These are phyloP conservation scores for Astragalus membranaceus DNA, from an alignment of 306 rosid genomes.

Conservation along the genomic window DNA sequence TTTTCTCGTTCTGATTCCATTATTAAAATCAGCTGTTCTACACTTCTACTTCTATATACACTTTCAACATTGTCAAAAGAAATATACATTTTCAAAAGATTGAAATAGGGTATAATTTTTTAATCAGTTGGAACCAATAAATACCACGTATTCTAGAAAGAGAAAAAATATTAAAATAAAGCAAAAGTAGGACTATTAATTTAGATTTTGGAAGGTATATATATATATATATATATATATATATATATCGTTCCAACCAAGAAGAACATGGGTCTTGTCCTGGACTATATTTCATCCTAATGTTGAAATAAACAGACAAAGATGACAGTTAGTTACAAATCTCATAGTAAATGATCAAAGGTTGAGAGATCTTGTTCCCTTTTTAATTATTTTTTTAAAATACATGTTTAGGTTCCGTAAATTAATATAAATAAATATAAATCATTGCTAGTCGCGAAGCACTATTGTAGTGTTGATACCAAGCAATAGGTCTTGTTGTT, in stretches of 20 bases:
- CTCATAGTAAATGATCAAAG: conserved; percentile 40
- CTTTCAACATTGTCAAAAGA: no score
- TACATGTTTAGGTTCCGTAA: conserved; percentile 35
- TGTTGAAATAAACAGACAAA: conserved; percentile 31
- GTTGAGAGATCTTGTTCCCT: conserved; percentile 71
- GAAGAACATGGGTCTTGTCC: conserved; percentile 47
- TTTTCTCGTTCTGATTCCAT: no score
- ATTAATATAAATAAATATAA: conserved; percentile 20
- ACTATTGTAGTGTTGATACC: conserved; percentile 60
- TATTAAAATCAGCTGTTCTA: no score
- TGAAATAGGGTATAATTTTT: neutral
- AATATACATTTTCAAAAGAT: no score
- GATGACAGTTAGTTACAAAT: conserved; percentile 73
- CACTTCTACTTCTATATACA: no score
- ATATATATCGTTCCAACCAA: conserved; percentile 28
- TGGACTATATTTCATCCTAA: neutral
- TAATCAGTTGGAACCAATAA: neutral
- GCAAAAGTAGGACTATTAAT: conserved; percentile 34
- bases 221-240: no score
- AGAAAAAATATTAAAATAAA: neutral
- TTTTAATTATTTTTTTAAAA: neutral
- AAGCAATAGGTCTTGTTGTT: conserved; percentile 40
- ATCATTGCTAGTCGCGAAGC: conserved; percentile 31
- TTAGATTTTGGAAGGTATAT: neutral
- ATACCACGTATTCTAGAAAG: neutral